Base-by-base conservation (phyloP, 768 basidiomycete species). In the Leucocoprinus birnbaumii region DNA sequence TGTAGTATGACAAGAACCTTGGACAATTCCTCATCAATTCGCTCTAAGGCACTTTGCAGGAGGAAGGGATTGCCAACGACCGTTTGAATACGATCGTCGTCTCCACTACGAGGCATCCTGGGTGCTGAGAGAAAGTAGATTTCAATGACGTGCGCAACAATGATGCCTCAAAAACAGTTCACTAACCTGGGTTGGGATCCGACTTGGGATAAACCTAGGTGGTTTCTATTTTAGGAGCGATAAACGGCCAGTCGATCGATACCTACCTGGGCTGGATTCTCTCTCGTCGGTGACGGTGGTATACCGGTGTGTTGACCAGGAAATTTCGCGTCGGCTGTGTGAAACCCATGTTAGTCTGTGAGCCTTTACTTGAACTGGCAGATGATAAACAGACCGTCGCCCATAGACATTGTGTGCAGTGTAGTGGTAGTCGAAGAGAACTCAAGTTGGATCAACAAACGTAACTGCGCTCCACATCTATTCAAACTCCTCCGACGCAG, bases 151-250 rank as follows among this genome's bases (percentile, higher is more conserved):
- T 14, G 2, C 18, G 26, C 26, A 27, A 19, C 11, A 24, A 24
- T 27, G n/a, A n/a, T 2, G 22, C 6, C 7, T 8, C 42, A 3
- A 8, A 21, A 34, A 11, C 27, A 21, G n/a, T 22, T 19, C 19
- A 49, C 58, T 38, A 58, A 74, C 75, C 70, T 65, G 69, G 64
- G 7, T 58, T 63, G 1, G 75, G 73, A 58, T 78, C 74, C 0
- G 73, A 75, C 57, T 74, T 71, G 0, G 77, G 80, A 56, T 73
- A 82, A 4, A 81, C 79, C 79, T 82, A 45, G 3, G 34, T 38
- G 38, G 3, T 6, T 7, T 38, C 9, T 16, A 11, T 16, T 14
- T 38, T 16, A n/a, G n/a, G 4, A 38, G 4, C 38, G n/a, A 38
- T 14, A n/a, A 14, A 38, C 38, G 6, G 6, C 3, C 11, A 37